Evolutionary conservation across 129 eudicot genomes (phyloP).

Genomic region (Lactuca saligna): DNA sequence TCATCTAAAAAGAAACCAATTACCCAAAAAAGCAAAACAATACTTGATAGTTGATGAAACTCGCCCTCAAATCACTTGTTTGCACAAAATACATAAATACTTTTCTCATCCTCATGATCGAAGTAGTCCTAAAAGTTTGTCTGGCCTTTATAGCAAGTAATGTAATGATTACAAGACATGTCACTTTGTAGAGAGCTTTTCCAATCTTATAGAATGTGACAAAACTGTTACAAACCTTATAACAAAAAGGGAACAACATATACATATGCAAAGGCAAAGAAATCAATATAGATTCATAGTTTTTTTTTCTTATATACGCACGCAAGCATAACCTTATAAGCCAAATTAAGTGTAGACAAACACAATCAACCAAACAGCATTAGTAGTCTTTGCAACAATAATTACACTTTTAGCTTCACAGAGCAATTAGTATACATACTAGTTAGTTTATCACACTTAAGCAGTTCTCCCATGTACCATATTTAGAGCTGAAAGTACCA

Average conservation of each 20-base stretch:
- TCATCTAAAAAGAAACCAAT: too few species aligned
- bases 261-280: not conserved
- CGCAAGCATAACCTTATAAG: not conserved
- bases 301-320: not conserved
- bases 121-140: too few species aligned
- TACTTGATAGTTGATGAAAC: too few species aligned
- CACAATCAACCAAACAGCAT: not conserved
- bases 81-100: too few species aligned
- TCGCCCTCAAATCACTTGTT: too few species aligned
- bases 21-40: too few species aligned
- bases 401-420: too few species aligned
- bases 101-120: too few species aligned
- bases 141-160: too few species aligned
- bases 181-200: too few species aligned
- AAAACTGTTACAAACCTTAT: not conserved
- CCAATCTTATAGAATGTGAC: not conserved
- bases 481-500: slow-evolving; percentile 94
- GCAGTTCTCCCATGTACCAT: slow-evolving; percentile 92
- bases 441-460: slow-evolving; percentile 45
- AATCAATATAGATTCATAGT: not conserved
- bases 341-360: too few species aligned
- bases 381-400: not conserved
- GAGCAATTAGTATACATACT: not conserved
- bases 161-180: not conserved
- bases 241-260: too few species aligned